Base-by-base conservation (phyloP, 2,329 filamentous ascomycete genomes). In the Trichoderma semiorbis region DNA sequence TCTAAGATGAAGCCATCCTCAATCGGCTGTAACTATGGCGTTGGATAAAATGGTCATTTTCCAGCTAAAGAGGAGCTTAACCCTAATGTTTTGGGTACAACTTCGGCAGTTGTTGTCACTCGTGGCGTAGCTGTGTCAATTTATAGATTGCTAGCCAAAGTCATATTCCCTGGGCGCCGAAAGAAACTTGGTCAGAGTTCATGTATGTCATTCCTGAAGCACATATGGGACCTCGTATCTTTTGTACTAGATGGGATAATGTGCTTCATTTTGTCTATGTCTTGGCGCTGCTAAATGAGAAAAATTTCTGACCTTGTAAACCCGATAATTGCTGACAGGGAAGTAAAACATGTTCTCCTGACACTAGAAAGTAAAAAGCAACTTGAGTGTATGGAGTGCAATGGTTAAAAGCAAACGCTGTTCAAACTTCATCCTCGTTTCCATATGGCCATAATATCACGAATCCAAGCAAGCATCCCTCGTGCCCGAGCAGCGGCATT, bases 381-480 rank as follows among this genome's bases (percentile, higher is more conserved):
- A 39, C 36, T 39, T 18, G 36, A 39, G 43, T 47, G 43, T 21
- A 47, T 4, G n/a, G 7, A 18, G 5, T 47, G 43, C 18, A 47
- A 47, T 21, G 18, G 18, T n/a, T 21, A 47, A n/a, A 47, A 6
- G 43, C 43, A 47, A 21, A 21, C 18, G 43, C n/a, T 21, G 7
- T 47, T 47, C 2, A 47, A 21, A n/a, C 16, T 21, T 47, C 16
- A 47, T n/a, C n/a, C 43, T 73, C 69, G 77, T 65, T 78, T 77
- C 43, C 55, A 69, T 2, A 69, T 69, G n/a, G 53, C 53, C 5
- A 68, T 10, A 30, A 68, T 24, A 43, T 81, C 80, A 12, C 71
- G 69, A 21, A 79, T 43, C 79, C 85, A 85, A 3, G 86, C 88
- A 39, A 79, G 73, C 88, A 88, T 91, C 0, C 89, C 88, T 74